These are phyloP conservation scores for Magnusiomyces fungicola DNA, from an alignment of 1,139 yeast genomes.

Conservation along the genomic window DNA sequence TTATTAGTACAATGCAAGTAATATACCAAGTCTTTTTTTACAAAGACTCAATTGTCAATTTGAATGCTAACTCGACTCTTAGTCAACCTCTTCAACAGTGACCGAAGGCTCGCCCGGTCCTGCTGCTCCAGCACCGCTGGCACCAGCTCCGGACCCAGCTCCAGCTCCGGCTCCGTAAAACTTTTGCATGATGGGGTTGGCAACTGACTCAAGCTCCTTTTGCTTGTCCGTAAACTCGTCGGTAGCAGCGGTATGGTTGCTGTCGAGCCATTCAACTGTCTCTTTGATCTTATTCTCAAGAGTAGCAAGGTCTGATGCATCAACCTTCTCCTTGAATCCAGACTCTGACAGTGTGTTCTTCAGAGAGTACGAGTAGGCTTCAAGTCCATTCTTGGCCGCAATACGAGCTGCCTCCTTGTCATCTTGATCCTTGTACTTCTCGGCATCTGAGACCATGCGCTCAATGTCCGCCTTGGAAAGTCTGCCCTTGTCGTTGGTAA, in stretches of 20 bases:
- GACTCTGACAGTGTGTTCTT: conserved; percentile 78
- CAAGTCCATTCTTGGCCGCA: conserved; percentile 79
- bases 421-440: conserved; percentile 77
- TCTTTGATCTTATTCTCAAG: conserved; percentile 80
- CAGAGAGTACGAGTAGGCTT: conserved; percentile 84
- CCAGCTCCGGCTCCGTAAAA: conserved; percentile 58
- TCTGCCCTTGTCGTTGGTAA: conserved; percentile 94
- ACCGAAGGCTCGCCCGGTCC: conserved; percentile 40
- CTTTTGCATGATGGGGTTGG: conserved; percentile 91
- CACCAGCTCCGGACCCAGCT: conserved; percentile 45
- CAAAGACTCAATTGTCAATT: too few relatives aligned
- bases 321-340: conserved; percentile 74
- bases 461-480: conserved; percentile 90
- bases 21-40: too few relatives aligned
- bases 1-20: too few relatives aligned
- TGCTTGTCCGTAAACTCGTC: conserved; percentile 85
- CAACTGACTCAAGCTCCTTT: conserved; percentile 88
- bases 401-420: conserved; percentile 76
- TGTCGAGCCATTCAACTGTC: conserved; percentile 81
- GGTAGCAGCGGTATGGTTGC: conserved; percentile 77
- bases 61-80: conserved; percentile 32
- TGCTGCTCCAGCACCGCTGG: conserved; percentile 59
- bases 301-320: conserved; percentile 67
- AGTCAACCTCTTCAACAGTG: conserved; percentile 92
- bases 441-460: conserved; percentile 91